Conservation (phyloP, 2,329 filamentous ascomycete genomes). For the Elsinoe ampelina region DNA sequence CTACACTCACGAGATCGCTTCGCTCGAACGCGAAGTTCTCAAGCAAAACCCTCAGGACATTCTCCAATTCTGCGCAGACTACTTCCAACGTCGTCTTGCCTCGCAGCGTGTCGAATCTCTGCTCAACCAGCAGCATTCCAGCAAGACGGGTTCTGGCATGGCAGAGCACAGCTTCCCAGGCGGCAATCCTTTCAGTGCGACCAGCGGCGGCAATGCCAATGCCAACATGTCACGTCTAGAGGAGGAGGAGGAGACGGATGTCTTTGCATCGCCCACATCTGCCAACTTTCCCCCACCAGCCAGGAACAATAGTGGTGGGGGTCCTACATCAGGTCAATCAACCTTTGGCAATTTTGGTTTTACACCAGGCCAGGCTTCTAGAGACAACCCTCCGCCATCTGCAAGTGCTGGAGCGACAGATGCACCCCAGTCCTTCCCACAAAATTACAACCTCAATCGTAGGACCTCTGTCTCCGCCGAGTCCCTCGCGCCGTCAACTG, state of each 20-base stretch:
- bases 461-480: slow-evolving; percentile 96
- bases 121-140: slow-evolving; percentile 40
- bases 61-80: slow-evolving; percentile 62
- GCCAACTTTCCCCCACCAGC: slow-evolving; percentile 36
- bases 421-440: slow-evolving; percentile 62
- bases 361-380: slow-evolving; percentile 27
- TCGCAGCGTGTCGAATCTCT: slow-evolving; percentile 52
- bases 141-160: slow-evolving; percentile 45
- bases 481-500: slow-evolving; percentile 79
- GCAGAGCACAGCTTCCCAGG: slow-evolving; percentile 69
- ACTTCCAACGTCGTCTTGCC: slow-evolving; percentile 57
- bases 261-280: slow-evolving; percentile 62
- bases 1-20: slow-evolving; percentile 54
- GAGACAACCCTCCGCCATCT: slow-evolving; percentile 28
- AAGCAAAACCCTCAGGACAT: slow-evolving; percentile 53
- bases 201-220: slow-evolving; percentile 24
- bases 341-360: slow-evolving; percentile 28
- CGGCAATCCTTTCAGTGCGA: slow-evolving; percentile 62
- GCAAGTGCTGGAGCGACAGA: slow-evolving; percentile 41
- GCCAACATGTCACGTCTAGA: slow-evolving; percentile 56
- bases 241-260: slow-evolving; percentile 76
- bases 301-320: slow-evolving; percentile 33
- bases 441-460: slow-evolving; percentile 86
- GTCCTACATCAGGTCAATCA: slow-evolving; percentile 27
- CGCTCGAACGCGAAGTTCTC: slow-evolving; percentile 52